phyloP scores from a whole-genome alignment of 176 grass and related monocot species.

The Alopecurus myosuroides region DNA sequence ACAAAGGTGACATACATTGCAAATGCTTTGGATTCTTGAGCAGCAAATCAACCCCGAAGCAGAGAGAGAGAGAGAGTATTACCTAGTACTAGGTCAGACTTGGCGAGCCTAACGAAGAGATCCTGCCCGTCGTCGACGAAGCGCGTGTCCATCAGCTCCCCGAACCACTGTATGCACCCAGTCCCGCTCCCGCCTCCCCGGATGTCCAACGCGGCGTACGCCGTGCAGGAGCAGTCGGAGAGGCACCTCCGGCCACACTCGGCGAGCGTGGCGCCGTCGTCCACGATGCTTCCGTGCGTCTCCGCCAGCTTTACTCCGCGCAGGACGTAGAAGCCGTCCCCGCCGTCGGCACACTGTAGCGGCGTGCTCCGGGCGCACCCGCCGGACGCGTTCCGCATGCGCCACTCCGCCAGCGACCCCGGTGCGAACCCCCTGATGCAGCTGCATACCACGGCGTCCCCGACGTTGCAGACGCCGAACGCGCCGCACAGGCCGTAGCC shows the following conservation, averaged over 20 bases:
- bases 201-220: constrained; percentile 42
- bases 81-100: constrained; percentile 27
- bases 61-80: not conserved
- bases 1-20: not conserved
- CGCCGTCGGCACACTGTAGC: not conserved
- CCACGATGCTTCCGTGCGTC: constrained; percentile 8
- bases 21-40: not conserved
- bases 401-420: constrained; percentile 24
- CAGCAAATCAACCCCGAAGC: not conserved
- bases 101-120: constrained; percentile 33
- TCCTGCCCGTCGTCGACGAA: constrained; percentile 28
- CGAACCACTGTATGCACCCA: constrained; percentile 61
- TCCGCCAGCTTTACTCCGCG: constrained; percentile 53
- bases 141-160: constrained; percentile 39
- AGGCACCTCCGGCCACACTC: constrained; percentile 28
- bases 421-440: constrained; percentile 29
- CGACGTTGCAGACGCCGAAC: constrained; percentile 39
- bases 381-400: constrained; percentile 43
- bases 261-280: not conserved
- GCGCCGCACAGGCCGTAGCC: constrained; percentile 36
- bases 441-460: constrained; percentile 15
- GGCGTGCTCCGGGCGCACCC: constrained; percentile 29
- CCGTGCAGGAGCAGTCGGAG: constrained; percentile 31
- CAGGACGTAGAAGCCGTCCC: constrained; percentile 44
- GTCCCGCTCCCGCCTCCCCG: constrained; percentile 25